Evolutionary conservation across 192 early-diverging fungal genomes (phyloP).

Genomic region (Podila clonocystis): DNA sequence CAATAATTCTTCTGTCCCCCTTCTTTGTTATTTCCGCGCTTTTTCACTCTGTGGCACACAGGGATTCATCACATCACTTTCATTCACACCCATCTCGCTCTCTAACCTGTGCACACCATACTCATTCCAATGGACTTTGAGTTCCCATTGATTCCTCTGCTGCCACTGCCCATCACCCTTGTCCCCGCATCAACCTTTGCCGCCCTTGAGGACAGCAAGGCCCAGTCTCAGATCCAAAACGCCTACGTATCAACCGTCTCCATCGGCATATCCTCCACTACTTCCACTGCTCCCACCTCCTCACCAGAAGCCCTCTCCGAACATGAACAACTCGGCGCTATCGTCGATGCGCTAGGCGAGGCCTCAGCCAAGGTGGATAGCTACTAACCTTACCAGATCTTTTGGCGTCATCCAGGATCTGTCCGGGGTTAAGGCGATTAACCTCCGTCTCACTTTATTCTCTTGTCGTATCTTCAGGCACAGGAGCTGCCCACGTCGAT

Average conservation of each 20-base stretch:
- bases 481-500: constrained; percentile 51
- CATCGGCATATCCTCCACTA: constrained; percentile 3
- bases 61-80: neutral
- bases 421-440: neutral
- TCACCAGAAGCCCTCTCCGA: constrained; percentile 8
- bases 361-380: constrained; percentile 49
- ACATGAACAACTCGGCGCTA: constrained; percentile 40
- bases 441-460: neutral
- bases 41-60: neutral
- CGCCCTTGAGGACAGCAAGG: constrained; percentile 25
- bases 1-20: constrained; percentile 1
- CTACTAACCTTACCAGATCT: neutral
- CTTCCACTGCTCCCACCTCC: neutral
- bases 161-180: constrained; percentile 42
- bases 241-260: constrained; percentile 27
- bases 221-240: constrained; percentile 19
- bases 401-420: too few relatives aligned
- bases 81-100: too few relatives aligned
- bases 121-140: constrained; percentile 39
- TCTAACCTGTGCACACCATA: neutral
- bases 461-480: constrained; percentile 18
- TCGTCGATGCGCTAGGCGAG: constrained; percentile 51
- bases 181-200: constrained; percentile 45
- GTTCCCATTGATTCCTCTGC: constrained; percentile 41
- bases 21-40: neutral